phyloP scores from a whole-genome alignment of 192 early-diverging fungal species.

The Entomortierella beljakovae region DNA sequence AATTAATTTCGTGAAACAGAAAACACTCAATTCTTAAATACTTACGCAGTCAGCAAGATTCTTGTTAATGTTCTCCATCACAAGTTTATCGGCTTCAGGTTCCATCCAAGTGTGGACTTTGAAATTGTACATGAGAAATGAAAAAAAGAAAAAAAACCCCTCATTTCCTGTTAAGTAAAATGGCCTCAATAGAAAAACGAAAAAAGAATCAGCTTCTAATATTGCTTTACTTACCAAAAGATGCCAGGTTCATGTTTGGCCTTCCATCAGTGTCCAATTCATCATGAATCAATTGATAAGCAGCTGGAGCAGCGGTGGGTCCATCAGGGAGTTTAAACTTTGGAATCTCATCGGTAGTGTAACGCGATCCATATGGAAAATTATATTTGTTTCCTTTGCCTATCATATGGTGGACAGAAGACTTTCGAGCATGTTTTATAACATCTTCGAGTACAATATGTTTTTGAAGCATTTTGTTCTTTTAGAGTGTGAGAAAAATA shows the following conservation, averaged over 20 bases:
- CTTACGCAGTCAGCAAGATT: slow-evolving; percentile 70
- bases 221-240: slow-evolving; percentile 52
- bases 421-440: slow-evolving; percentile 13
- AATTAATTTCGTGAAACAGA: neutral
- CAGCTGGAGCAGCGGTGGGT: slow-evolving; percentile 60
- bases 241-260: slow-evolving; percentile 80
- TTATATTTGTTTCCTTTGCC: slow-evolving; percentile 3
- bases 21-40: neutral
- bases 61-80: slow-evolving; percentile 79
- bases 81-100: slow-evolving; percentile 82
- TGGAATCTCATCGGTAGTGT: slow-evolving; percentile 57
- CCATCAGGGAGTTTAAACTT: slow-evolving; percentile 55
- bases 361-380: slow-evolving; percentile 60
- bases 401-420: neutral
- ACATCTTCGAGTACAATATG: slow-evolving; percentile 46
- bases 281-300: slow-evolving; percentile 82
- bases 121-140: too few relatives aligned
- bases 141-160: too few relatives aligned
- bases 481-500: neutral
- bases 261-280: slow-evolving; percentile 82
- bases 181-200: slow-evolving; percentile 69
- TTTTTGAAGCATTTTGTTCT: slow-evolving; percentile 42
- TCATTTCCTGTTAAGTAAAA: slow-evolving; percentile 69
- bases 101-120: slow-evolving; percentile 86
- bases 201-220: neutral